A percentile compares a stretch with the other conserved stretches of the same genome.
These are phyloP conservation scores for Xerocomus spinulosus DNA, from an alignment of 768 basidiomycete species.

Conservation along the genomic window DNA sequence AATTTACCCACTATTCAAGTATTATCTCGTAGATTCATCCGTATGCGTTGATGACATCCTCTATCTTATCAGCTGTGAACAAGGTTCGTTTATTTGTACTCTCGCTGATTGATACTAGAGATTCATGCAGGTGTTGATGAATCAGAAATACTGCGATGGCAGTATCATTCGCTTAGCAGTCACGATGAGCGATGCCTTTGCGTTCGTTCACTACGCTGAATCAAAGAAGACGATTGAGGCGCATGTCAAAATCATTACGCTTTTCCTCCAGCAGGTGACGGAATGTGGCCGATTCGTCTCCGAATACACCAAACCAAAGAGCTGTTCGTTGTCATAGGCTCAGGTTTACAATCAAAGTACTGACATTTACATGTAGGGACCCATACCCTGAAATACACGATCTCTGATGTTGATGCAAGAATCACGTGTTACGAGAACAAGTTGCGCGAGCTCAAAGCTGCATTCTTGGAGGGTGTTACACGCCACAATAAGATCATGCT, in stretches of 20 bases:
- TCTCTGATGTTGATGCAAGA: not conserved
- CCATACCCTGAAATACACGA: not conserved
- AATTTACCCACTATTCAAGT: no score
- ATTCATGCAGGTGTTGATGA: not conserved
- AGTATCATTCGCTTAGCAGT: not conserved
- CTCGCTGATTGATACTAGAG: not conserved
- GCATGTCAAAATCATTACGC: not conserved
- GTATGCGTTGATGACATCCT: not conserved
- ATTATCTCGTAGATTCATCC: not conserved
- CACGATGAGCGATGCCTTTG: not conserved
- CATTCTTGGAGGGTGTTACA: not conserved
- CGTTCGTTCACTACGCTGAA: not conserved
- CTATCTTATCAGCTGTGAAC: not conserved
- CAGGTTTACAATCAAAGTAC: not conserved
- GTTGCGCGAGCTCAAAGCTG: not conserved
- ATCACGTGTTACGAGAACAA: not conserved
- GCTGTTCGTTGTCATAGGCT: not conserved
- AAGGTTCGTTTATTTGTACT: not conserved
- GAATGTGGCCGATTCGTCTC: not conserved
- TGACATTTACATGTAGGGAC: not conserved
- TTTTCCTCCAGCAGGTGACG: not conserved
- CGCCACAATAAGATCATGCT: not conserved
- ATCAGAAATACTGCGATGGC: not conserved
- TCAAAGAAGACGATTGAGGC: not conserved
- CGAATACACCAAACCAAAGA: not conserved